Percentiles rank a stretch among this genome's conserved stretches.
Evolutionary conservation across 805 yeast genomes (phyloP).

Genomic region (Yamadazyma tumulicola): DNA sequence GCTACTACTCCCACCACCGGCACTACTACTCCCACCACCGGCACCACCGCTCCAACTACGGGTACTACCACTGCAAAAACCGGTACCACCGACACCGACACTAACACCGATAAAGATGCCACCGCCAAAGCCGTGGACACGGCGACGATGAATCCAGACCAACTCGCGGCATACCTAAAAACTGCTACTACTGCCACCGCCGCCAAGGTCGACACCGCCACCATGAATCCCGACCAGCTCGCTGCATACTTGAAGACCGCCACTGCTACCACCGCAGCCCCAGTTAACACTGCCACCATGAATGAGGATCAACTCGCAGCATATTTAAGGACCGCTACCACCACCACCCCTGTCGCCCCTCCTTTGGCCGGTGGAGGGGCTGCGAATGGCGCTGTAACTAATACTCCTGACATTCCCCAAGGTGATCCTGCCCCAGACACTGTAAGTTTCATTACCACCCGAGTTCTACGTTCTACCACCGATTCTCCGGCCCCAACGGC

Average conservation of each 20-base stretch:
- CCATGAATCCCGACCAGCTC: conserved; percentile 7
- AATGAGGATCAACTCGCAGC: conserved; percentile 9
- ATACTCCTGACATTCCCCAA: conserved; percentile 12
- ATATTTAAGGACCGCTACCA: conserved; percentile 11
- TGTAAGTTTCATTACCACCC: conserved; percentile 29
- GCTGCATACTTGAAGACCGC: conserved; percentile 7
- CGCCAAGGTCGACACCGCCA: neutral
- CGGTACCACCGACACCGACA: conserved; percentile 15
- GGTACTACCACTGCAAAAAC: conserved; percentile 15
- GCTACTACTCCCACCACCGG: conserved; percentile 18
- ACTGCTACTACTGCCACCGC: conserved; percentile 14
- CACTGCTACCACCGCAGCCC: conserved; percentile 14
- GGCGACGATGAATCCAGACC: conserved; percentile 8
- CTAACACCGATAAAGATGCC: conserved; percentile 17
- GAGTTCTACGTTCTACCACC: conserved; percentile 22
- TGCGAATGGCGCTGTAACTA: conserved; percentile 10
- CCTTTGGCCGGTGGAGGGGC: conserved; percentile 14
- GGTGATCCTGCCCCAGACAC: conserved; percentile 17
- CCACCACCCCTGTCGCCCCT: conserved; percentile 12
- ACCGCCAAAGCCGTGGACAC: conserved; percentile 17
- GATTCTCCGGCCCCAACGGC: conserved; percentile 9
- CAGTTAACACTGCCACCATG: conserved; percentile 13
- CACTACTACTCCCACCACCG: conserved; percentile 11
- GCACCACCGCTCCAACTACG: conserved; percentile 14
- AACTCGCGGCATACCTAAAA: conserved; percentile 6